Evolutionary conservation across 441 rosid genomes (phyloP), one percentile per base, ranked within the genome.

Genomic region (Hypseocharis bilobata): DNA sequence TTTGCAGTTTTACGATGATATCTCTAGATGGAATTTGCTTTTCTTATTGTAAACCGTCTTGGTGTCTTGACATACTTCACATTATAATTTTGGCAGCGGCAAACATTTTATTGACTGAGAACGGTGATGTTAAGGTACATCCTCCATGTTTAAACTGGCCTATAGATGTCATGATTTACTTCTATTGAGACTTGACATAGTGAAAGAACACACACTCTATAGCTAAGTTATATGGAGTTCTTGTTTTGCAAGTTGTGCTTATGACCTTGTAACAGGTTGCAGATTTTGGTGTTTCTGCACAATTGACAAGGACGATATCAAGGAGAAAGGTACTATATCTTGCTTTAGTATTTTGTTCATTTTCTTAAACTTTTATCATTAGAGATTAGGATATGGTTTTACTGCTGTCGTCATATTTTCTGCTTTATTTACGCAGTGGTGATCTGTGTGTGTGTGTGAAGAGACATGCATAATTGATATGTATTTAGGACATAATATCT

Each of bases 271-370:
- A 63, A 71, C 84, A 93, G 98, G 98, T 93, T 72, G 98, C 98
- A 42, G 98, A 91, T 81, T 93, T 93, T 81, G 98, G 98, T 47
- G 98, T 93, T 68, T 93, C 98, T 79, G 97, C 97, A 2, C 98
- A 93, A 72, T 81, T 91, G 68, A 90, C 98, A 30, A 85, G 95
- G 80, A 93, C 97, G 45, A 91, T 93, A 78, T 93, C 98, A 51
- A 82, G 88, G 81, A 93, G 98, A 83, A 93, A 93, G 98, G 98
- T 93, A 80, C 60, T 66, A 10, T 64, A 60, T 23, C 71, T 69
- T 72, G 51, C 69, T 66, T 49, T 30, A 38, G 38, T 26, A 49
- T 17, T 22, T 38, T 14, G 36, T 61, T 57, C 42, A 25, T 19
- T 36, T 40, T 42, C 17, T 22, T 19, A 20, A 26, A 36, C 14